phyloP scores from a whole-genome alignment of 139 green algal genomes.

The Micractinium conductrix region DNA sequence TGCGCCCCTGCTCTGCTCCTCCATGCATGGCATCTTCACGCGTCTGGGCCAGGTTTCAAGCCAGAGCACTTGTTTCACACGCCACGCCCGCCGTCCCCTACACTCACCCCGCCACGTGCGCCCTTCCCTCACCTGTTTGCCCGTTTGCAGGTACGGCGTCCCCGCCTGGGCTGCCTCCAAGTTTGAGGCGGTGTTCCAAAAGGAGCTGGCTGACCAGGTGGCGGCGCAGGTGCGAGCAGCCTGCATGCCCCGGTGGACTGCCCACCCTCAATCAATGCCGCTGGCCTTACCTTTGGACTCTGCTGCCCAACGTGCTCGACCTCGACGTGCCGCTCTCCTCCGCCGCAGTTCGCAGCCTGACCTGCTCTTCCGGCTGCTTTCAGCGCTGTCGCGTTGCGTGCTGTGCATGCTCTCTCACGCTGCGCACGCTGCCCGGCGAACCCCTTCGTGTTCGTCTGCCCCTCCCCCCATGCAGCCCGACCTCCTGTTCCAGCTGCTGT shows the following conservation, averaged over 20 bases:
- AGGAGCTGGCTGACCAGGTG: constrained; percentile 73
- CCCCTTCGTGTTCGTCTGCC: not conserved
- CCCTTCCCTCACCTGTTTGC: not conserved
- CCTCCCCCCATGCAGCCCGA: constrained; percentile 63
- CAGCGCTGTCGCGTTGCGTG: not conserved
- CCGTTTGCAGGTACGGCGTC: constrained; percentile 72
- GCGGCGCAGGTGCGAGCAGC: constrained; percentile 8
- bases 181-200: constrained; percentile 73
- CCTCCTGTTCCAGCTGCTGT: constrained; percentile 83
- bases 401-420: too few relatives aligned
- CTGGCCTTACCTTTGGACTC: not conserved
- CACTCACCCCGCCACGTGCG: too few relatives aligned
- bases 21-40: too few relatives aligned
- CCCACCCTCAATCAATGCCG: too few relatives aligned
- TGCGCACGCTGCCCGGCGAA: not conserved
- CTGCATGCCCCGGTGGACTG: too few relatives aligned
- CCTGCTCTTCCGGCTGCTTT: not conserved
- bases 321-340: not conserved
- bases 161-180: constrained; percentile 62
- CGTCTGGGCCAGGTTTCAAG: too few relatives aligned
- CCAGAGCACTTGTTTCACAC: too few relatives aligned
- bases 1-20: too few relatives aligned
- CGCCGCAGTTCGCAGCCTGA: too few relatives aligned
- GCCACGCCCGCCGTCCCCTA: too few relatives aligned
- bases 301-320: not conserved